Evolutionary conservation across 306 rosid species (phyloP), one percentile per base, ranked within the genome.

Genomic region (Arachis hypogaea): DNA sequence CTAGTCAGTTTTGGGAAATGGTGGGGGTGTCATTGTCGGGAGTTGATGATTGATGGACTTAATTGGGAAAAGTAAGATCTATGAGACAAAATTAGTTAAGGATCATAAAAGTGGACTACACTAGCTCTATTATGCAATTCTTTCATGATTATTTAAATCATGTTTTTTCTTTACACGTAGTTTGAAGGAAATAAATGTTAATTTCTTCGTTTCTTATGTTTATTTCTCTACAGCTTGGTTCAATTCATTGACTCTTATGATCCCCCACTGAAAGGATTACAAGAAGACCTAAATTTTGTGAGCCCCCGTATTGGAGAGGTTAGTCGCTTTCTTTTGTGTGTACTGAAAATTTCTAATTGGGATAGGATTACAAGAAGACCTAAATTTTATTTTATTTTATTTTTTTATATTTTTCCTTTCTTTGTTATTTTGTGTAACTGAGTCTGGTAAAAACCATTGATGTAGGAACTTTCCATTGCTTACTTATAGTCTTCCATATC

Each of bases 261-360:
- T 78, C 99, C 97, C 65, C 99, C 97, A 5, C 44, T 88, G 70
- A 94, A 89, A 92, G 99, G 99, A 67, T 83, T 94, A 77, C 96
- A 94, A 52, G 99, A 94, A 81, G 99, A 94, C 80, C 85, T 94
- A 47, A 94, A 92, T 84, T 92, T 92, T 82, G 99, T 94, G 81
- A 91, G 99, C 89, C 99, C 97, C 51, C 95, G 99, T 62, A 94
- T 94, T 78, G 99, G 99, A 85, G 99, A 94, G 99, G 99, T 94
- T 78, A 89, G 56, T 80, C 62, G 71, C 75, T 65, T 75, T 66
- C 85, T 83, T 82, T 63, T 29, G 50, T 69, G 42, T 38, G 55
- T 33, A 33, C 38, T 33, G 38, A 33, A 33, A 33, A 33, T 33
- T 33, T 33, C 38, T 33, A 4, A 33, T 78, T 64, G 68, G 68